Percentiles rank a stretch among this genome's conserved stretches.
Conservation (phyloP, 257 asterid genomes). For the Ophiorrhiza pumila region DNA sequence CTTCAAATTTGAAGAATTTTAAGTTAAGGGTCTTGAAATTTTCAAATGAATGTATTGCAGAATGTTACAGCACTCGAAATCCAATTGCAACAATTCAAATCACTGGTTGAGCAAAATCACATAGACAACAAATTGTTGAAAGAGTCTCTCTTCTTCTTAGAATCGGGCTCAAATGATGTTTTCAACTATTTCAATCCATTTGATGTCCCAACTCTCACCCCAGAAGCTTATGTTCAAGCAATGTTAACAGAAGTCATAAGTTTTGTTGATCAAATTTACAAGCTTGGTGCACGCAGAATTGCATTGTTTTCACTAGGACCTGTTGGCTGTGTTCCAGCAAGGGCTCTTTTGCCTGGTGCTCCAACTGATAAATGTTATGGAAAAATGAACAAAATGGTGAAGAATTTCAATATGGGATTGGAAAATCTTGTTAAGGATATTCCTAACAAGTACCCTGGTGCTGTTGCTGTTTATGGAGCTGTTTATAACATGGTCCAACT, state of each 20-base stretch:
- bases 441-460: constrained; percentile 33
- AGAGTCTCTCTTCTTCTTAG: constrained; percentile 48
- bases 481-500: constrained; percentile 43
- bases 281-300: constrained; percentile 49
- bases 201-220: constrained; percentile 31
- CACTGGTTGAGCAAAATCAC: constrained; percentile 37
- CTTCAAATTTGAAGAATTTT: neutral
- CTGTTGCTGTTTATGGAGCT: constrained; percentile 52
- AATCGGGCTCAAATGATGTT: constrained; percentile 75
- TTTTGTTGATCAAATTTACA: constrained; percentile 35
- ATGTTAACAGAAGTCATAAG: constrained; percentile 38
- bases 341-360: constrained; percentile 53
- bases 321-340: constrained; percentile 73
- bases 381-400: constrained; percentile 66
- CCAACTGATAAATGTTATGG: constrained; percentile 51
- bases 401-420: constrained; percentile 47
- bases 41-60: constrained; percentile 18
- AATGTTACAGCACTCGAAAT: constrained; percentile 55
- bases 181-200: constrained; percentile 58
- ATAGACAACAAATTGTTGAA: constrained; percentile 28
- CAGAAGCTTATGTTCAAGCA: constrained; percentile 49
- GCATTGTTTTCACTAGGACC: constrained; percentile 65
- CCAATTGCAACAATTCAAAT: constrained; percentile 55
- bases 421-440: constrained; percentile 40
- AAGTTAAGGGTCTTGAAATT: neutral